A percentile compares a stretch with the other conserved stretches of the same genome.
phyloP scores from a whole-genome alignment of 2,329 filamentous ascomycete species.

The Phaeosphaeria sp. region DNA sequence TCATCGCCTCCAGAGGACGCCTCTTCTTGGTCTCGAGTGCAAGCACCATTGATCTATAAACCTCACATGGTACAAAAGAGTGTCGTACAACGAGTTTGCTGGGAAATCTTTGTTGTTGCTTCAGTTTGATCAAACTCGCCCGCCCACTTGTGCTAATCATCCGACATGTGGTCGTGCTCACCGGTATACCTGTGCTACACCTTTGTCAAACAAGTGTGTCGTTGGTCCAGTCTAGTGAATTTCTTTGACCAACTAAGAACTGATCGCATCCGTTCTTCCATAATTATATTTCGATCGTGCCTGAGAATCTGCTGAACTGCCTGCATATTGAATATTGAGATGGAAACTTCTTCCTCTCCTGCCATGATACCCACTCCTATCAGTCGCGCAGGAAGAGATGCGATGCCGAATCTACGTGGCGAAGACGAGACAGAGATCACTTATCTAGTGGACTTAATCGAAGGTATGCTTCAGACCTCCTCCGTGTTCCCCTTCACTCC shows the following conservation, averaged over 20 bases:
- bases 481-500: not conserved
- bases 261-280: no score
- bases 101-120: not conserved
- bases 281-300: no score
- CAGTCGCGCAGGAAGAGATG: not conserved
- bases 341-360: not conserved
- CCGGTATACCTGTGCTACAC: not conserved
- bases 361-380: not conserved
- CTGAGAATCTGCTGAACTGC: no score
- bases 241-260: no score
- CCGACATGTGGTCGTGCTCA: not conserved
- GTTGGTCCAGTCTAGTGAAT: no score
- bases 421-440: conserved; percentile 27
- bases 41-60: no score
- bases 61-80: not conserved
- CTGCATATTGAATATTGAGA: no score
- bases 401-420: conserved; percentile 20
- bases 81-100: not conserved
- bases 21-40: no score
- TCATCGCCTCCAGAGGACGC: no score
- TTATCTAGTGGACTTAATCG: conserved; percentile 19
- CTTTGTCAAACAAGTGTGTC: not conserved
- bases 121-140: not conserved
- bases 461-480: conserved; percentile 12
- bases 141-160: not conserved